Base-by-base conservation (phyloP, 768 basidiomycete genomes). In the Auriculariales sp. region DNA sequence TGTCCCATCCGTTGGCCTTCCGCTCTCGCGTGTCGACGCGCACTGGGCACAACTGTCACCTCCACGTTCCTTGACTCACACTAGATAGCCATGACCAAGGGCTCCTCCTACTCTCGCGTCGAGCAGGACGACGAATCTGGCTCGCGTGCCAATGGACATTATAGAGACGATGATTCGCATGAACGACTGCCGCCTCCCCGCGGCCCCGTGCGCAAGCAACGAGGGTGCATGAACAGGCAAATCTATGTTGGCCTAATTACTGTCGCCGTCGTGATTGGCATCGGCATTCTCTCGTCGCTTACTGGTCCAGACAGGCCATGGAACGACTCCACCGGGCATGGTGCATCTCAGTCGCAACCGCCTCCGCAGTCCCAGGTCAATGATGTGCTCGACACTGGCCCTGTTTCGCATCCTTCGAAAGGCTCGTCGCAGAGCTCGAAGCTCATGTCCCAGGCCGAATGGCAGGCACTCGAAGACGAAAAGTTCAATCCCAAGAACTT, bases 401-500 rank as follows among this genome's bases (percentile, higher is more conserved):
- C 39, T 12, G 12, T 10, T 5, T 11, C 12, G 19, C 39, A 12
- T 4, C 39, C 39, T 4, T 12, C 22, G 7, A 22, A 19, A 25
- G 12, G 19, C 39, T 24, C 22, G 22, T 12, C 22, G 7, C 11
- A 19, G 39, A 19, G 19, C 39, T 24, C 22, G 22, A 44, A 44
- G 39, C 39, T 44, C 39, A 44, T 44, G 39, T 22, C 36, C 29
- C 12, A 19, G 36, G 3, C 10, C 14, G 49, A 45, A 30, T 30
- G 42, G 33, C 22, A 32, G 36, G 36, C 36, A 28, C 28, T 44
- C 22, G 39, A 44, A 15, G 39, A 44, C 39, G 39, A 44, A 24
- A 47, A 34, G 19, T 33, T 24, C 19, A 46, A 52, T 15, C 42
- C 46, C n/a, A 28, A 46, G 22, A 31, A 49, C 25, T 52, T 39